Evolutionary conservation across 345 rosid genomes (phyloP).

Genomic region (Dimocarpus longan): DNA sequence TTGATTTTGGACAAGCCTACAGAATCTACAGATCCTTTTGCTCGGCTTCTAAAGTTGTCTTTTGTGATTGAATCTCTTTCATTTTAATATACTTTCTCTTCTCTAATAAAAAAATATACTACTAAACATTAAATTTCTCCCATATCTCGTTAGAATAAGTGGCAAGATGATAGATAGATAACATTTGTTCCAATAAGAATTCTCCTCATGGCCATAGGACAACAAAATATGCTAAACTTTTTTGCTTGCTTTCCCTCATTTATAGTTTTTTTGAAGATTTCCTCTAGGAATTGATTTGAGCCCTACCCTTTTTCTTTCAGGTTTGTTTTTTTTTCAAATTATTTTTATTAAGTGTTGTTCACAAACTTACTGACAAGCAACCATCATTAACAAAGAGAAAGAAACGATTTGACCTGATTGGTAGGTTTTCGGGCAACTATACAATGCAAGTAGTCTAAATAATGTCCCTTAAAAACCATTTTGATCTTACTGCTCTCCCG

Average conservation of each 20-base stretch:
- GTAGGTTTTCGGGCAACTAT: slow-evolving; percentile 68
- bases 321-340: neutral
- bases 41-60: neutral
- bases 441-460: slow-evolving; percentile 82
- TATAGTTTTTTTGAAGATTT: neutral
- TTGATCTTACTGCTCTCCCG: slow-evolving; percentile 86
- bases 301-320: neutral
- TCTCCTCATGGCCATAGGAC: neutral
- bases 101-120: neutral
- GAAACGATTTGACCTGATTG: slow-evolving; percentile 60
- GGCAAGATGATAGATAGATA: neutral
- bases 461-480: slow-evolving; percentile 85
- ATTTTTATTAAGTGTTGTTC: neutral
- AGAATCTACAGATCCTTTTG: neutral
- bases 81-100: neutral
- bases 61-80: neutral
- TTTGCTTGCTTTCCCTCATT: neutral
- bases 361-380: neutral
- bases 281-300: neutral
- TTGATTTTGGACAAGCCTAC: too few relatives aligned
- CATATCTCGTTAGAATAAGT: neutral
- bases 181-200: neutral
- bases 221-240: neutral
- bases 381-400: neutral
- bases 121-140: neutral